A percentile compares a stretch with the other conserved stretches of the same genome.
Conservation (phyloP, 2,329 filamentous ascomycete genomes). For the Talaromyces funiculosus region DNA sequence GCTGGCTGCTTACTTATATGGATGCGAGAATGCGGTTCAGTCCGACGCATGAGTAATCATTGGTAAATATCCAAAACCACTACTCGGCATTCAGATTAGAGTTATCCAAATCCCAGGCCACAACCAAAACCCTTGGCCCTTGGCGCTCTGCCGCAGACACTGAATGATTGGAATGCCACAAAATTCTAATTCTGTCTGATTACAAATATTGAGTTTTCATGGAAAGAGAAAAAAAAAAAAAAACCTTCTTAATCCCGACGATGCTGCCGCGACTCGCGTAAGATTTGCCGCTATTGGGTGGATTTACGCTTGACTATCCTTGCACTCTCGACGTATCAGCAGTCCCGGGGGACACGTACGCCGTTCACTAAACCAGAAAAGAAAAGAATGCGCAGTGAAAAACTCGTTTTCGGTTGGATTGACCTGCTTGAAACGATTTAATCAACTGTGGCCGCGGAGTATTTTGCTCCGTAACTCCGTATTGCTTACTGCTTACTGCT, state of each 20-base stretch:
- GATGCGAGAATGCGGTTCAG: too few species aligned
- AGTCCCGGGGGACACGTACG: not conserved
- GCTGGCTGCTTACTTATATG: too few species aligned
- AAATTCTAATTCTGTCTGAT: not conserved
- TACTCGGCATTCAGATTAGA: not conserved
- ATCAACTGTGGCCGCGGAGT: not conserved
- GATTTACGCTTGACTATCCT: not conserved
- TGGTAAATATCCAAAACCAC: too few species aligned
- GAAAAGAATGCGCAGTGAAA: too few species aligned
- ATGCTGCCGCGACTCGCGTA: not conserved
- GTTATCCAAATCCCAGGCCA: not conserved
- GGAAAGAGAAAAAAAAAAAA: not conserved
- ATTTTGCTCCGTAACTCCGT: not conserved
- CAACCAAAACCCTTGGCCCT: not conserved
- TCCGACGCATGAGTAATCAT: too few species aligned
- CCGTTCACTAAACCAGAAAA: not conserved
- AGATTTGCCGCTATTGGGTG: slow-evolving; percentile 6
- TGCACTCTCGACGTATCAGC: not conserved
- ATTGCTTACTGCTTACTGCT: not conserved
- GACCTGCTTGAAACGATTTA: not conserved
- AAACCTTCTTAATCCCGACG: not conserved
- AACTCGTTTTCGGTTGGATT: not conserved
- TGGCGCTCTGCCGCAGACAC: not conserved
- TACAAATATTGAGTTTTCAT: not conserved
- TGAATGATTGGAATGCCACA: not conserved